Evolutionary conservation across 306 rosid species (phyloP).

Genomic region (Glycine tomentella): DNA sequence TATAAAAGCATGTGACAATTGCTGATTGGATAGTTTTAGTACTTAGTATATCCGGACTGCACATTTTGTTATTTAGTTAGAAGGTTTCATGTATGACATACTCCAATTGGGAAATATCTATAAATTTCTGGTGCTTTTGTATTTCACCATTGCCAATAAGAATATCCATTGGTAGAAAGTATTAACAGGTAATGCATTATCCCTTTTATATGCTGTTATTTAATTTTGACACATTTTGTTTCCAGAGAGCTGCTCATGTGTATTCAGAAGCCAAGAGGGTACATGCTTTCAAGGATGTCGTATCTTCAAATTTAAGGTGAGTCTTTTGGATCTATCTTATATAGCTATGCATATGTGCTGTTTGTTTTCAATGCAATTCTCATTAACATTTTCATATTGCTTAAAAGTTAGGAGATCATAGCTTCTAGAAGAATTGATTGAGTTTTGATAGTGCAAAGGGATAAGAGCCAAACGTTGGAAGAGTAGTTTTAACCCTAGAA

Average conservation of each 20-base stretch:
- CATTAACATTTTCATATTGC: conserved; percentile 19
- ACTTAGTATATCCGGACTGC: neutral
- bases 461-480: too few relatives aligned
- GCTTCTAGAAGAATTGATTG: neutral
- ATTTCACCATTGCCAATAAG: conserved; percentile 34
- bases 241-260: conserved; percentile 92
- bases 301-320: conserved; percentile 74
- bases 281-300: conserved; percentile 85
- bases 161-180: neutral
- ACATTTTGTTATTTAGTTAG: neutral
- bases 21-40: neutral
- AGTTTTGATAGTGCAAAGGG: too few relatives aligned
- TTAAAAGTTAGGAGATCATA: conserved; percentile 12
- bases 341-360: neutral
- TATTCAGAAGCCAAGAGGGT: conserved; percentile 98
- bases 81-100: conserved; percentile 13
- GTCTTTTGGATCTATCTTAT: conserved; percentile 18
- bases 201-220: conserved; percentile 22
- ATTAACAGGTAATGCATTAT: conserved; percentile 11
- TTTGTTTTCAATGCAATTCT: conserved; percentile 2
- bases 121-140: conserved; percentile 9
- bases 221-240: conserved; percentile 44
- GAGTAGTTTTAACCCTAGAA: too few relatives aligned
- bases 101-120: conserved; percentile 24
- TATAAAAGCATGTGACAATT: neutral